Base-by-base conservation (phyloP, 2,329 filamentous ascomycete genomes). In the Fusarium tjaetaba region DNA sequence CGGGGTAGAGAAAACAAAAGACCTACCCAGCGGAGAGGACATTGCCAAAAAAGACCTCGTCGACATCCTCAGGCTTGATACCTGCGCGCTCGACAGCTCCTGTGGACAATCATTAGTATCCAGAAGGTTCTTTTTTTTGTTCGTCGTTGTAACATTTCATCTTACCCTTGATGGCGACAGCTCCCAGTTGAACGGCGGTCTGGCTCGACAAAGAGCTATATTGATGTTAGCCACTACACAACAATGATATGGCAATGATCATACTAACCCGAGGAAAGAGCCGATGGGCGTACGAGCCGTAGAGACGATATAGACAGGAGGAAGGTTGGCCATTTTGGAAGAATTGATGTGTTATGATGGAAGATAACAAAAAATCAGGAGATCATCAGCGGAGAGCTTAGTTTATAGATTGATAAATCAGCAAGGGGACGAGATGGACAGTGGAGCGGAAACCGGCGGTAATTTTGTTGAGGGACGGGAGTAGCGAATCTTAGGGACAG, bases 41-140 rank as follows among this genome's bases (percentile, higher is more conserved):
- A 87, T 99, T 99, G 84, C 96, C 96, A 81, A 98, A 97, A 88
- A 96, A 97, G 81, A 99, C 94, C 84, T 99, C 96, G 82, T 99
- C 91, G 66, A 99, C 94, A 82, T 97, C 91, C 79, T 95, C 91
- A 62, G 94, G 89, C 86, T 97, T 95, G 86, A 99, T 91, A 63
- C 96, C 92, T 52, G 93, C 94, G 80, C 94, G 93, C 85, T 95
- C 93, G 76, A 99, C 90, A 71, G 96, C 96, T 79, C 88, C 90
- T 92, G 20, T 52, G n/a, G 30, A 60, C 20, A n/a, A 6, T 18
- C 18, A 26, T 61, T 52, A 63, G 62, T 65, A 57, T 61, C 41
- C 38, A 24, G 34, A 30, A 14, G 41, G 57, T 14, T 42, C 20
- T n/a, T 58, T 42, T 26, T 16, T 10, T 14, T 7, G 10, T 36